Base-by-base conservation (phyloP, 257 asterid genomes). In the Przewalskia tangutica region DNA sequence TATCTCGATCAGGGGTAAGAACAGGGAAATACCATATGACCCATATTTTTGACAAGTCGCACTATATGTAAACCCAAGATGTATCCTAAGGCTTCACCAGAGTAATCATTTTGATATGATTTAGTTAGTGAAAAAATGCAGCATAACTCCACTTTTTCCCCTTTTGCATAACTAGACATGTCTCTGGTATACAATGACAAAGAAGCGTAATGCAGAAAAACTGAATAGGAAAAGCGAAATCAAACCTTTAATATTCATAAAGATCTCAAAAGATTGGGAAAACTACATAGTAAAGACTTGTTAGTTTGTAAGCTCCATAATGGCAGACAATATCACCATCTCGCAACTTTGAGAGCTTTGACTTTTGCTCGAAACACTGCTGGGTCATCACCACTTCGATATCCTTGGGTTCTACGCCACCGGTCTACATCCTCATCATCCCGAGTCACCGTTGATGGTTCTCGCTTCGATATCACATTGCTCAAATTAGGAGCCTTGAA, bases 221-320 rank as follows among this genome's bases (percentile, higher is more conserved):
- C 59, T 13, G 79, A 46, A 48, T 73, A 23, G 79, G 60, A 3
- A 14, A 27, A 13, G 60, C 18, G 4, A 48, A 50, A 44, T 11
- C 58, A 20, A 71, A 48, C 40, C 58, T 10, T 18, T 46, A 71
- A 71, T 71, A 46, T 20, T 48, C 59, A 71, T 71, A 71, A 20
- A 32, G 12, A 44, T n/a, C 56, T 78, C 53, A 40, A 44, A 14
- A 78, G 8, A 46, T 17, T 17, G n/a, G 17, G 51, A 18, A 67
- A 67, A 36, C 8, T 32, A 38, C 80, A 32, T 3, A 81, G 9
- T 8, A 20, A 11, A 27, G 17, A 60, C 54, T 48, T 76, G 48
- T 89, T 92, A 92, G 81, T 86, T 92, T 12, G 93, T 92, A 83
- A 92, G 95, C 85, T 91, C 96, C 94, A 90, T 88, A 67, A 93